Evolutionary conservation across 495 filamentous ascomycete species (phyloP).

Genomic region (Penicillium mononematosum): DNA sequence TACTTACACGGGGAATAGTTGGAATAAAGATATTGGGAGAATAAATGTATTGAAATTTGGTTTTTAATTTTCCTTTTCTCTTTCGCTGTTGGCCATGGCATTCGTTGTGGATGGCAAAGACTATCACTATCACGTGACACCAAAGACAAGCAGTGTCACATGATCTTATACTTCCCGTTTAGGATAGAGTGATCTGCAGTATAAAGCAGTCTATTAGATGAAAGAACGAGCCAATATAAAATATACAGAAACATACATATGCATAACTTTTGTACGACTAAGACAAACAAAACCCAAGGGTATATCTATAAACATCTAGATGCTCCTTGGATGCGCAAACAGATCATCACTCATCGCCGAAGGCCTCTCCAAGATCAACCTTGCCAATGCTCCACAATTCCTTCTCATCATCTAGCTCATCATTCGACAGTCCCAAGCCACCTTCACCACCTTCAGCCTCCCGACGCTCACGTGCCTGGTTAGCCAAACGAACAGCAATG

Average conservation of each 20-base stretch:
- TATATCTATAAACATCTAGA: constrained; percentile 30
- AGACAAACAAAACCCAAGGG: constrained; percentile 22
- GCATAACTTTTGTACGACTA: constrained; percentile 27
- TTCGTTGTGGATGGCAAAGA: not conserved
- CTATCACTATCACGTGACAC: constrained; percentile 8
- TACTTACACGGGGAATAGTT: not conserved
- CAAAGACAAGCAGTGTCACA: constrained; percentile 2
- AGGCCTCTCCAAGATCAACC: constrained; percentile 75
- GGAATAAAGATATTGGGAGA: not conserved
- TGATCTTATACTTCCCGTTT: constrained; percentile 8
- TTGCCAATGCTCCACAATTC: constrained; percentile 95
- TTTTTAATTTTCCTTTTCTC: not conserved
- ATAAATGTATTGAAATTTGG: not conserved
- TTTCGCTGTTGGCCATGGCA: not conserved
- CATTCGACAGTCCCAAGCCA: constrained; percentile 77
- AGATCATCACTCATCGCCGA: constrained; percentile 47
- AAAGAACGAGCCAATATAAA: constrained; percentile 1
- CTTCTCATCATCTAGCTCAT: constrained; percentile 89
- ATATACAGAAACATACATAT: constrained; percentile 17
- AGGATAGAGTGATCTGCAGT: constrained; percentile 7
- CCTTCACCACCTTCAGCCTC: constrained; percentile 89
- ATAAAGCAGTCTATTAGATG: not conserved
- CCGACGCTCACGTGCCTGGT: constrained; percentile 79
- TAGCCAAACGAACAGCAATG: constrained; percentile 75
- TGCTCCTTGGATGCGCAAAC: constrained; percentile 20